These are phyloP conservation scores for Alloascoidea africana DNA, from an alignment of 805 yeast species.

Conservation along the genomic window DNA sequence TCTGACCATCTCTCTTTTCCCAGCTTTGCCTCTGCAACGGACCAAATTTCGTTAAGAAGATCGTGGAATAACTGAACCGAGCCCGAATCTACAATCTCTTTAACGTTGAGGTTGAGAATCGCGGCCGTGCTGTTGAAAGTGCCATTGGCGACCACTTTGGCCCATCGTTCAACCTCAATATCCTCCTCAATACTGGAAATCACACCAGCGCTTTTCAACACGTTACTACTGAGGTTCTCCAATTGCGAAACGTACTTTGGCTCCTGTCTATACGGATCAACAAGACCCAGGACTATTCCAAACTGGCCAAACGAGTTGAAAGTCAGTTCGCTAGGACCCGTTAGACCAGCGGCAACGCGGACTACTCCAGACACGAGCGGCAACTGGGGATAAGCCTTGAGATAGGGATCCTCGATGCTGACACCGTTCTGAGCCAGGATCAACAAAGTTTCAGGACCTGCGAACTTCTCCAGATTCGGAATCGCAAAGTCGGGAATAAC, in stretches of 20 bases:
- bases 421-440: conserved; percentile 9
- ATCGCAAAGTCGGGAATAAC: conserved; percentile 4
- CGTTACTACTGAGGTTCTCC: too few relatives aligned
- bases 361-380: conserved; percentile 6
- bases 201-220: conserved; percentile 3
- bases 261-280: too few relatives aligned
- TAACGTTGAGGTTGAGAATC: conserved; percentile 4
- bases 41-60: conserved; percentile 5
- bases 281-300: too few relatives aligned
- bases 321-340: conserved; percentile 4
- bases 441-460: conserved; percentile 4
- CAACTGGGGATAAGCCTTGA: conserved; percentile 5
- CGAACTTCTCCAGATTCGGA: conserved; percentile 4
- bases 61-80: background rate
- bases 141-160: conserved; percentile 8
- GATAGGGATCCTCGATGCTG: conserved; percentile 8
- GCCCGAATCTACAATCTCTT: conserved; percentile 4
- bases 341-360: conserved; percentile 4
- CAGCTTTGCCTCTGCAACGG: conserved; percentile 5
- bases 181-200: conserved; percentile 3
- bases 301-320: conserved; percentile 2
- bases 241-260: too few relatives aligned
- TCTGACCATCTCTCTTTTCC: conserved; percentile 7
- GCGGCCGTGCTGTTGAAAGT: conserved; percentile 6
- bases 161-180: conserved; percentile 6